These are phyloP conservation scores for Plantago elongata DNA, from an alignment of 257 asterid genomes.

Conservation along the genomic window DNA sequence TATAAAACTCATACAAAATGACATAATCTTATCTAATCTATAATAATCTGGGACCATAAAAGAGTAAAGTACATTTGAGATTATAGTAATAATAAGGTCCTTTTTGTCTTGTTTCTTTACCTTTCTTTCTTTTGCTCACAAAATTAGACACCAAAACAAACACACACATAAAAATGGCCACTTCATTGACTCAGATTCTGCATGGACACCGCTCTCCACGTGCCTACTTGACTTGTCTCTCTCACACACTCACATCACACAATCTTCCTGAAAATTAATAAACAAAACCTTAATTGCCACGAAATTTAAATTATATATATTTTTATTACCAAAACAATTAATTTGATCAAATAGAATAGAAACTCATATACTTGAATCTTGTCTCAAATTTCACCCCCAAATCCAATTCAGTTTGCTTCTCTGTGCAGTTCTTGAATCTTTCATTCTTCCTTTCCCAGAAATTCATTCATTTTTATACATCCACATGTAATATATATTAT, in stretches of 20 bases:
- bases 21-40: background rate
- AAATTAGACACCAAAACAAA: background rate
- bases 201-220: slow-evolving; percentile 32
- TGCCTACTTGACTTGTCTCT: slow-evolving; percentile 18
- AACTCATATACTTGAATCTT: background rate
- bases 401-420: slow-evolving; percentile 14
- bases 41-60: background rate
- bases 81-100: background rate
- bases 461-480: background rate
- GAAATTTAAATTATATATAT: background rate
- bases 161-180: background rate
- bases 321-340: background rate
- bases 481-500: background rate
- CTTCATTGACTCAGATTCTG: slow-evolving; percentile 24
- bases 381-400: slow-evolving; percentile 13
- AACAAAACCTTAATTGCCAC: background rate
- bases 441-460: background rate
- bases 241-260: slow-evolving; percentile 5
- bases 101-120: background rate
- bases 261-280: too few relatives aligned
- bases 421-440: slow-evolving; percentile 2
- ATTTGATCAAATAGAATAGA: background rate
- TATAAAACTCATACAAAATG: background rate
- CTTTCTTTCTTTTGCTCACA: background rate
- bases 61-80: background rate